Conservation (phyloP, 2,329 filamentous ascomycete species). For the Xylogone sp. region DNA sequence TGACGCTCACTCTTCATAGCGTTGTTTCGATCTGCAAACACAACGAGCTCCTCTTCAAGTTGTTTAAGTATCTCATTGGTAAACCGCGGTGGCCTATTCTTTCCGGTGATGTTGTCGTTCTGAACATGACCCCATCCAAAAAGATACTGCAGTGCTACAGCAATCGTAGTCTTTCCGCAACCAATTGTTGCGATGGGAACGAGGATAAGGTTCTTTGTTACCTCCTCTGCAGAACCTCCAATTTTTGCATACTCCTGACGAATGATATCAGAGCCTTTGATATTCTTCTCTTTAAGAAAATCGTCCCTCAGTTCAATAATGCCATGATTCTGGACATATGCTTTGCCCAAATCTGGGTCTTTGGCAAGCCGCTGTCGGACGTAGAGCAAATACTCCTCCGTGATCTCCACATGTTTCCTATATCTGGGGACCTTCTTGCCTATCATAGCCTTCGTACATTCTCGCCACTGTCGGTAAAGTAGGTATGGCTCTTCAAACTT, state of each 20-base stretch:
- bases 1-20: constrained; percentile 82
- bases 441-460: constrained; percentile 91
- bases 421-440: constrained; percentile 67
- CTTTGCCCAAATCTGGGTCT: constrained; percentile 63
- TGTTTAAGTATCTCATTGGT: constrained; percentile 64
- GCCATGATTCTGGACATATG: constrained; percentile 85
- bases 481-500: constrained; percentile 99
- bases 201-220: constrained; percentile 70
- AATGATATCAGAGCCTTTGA: constrained; percentile 87
- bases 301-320: constrained; percentile 90
- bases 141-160: constrained; percentile 73
- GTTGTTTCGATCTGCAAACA: constrained; percentile 93
- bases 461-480: constrained; percentile 98
- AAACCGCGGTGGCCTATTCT: constrained; percentile 74
- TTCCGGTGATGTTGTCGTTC: constrained; percentile 90
- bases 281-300: constrained; percentile 77
- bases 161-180: constrained; percentile 94
- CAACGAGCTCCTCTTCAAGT: constrained; percentile 63
- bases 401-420: constrained; percentile 87
- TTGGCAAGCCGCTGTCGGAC: constrained; percentile 69
- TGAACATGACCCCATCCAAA: constrained; percentile 93
- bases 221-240: constrained; percentile 46
- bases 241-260: constrained; percentile 60
- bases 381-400: constrained; percentile 83
- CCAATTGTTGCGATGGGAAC: constrained; percentile 90